These are phyloP conservation scores for Cladosporium colombiae DNA, from an alignment of 2,329 filamentous ascomycete genomes.

Conservation along the genomic window DNA sequence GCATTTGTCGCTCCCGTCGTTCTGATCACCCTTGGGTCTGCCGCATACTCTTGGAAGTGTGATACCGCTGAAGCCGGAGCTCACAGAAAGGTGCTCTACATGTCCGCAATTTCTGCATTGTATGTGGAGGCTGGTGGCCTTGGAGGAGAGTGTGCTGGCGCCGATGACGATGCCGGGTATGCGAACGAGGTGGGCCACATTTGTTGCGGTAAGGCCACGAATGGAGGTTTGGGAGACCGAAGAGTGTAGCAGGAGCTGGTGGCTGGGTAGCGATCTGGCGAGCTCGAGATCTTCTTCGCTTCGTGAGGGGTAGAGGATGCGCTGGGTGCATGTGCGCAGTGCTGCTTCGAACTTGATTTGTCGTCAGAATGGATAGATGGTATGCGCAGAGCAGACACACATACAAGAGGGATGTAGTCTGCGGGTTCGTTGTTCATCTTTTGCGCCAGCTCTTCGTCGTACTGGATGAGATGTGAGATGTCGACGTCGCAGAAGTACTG, in stretches of 20 bases:
- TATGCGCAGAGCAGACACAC: conserved; percentile 30
- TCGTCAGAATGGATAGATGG: conserved; percentile 28
- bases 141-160: conserved; percentile 93
- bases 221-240: conserved; percentile 89
- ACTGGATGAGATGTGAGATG: conserved; percentile 91
- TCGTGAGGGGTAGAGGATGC: conserved; percentile 83
- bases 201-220: conserved; percentile 86
- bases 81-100: conserved; percentile 67
- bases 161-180: conserved; percentile 98
- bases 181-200: conserved; percentile 90
- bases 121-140: conserved; percentile 82
- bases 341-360: conserved; percentile 78
- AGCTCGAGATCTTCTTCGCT: conserved; percentile 60
- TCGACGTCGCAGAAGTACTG: conserved; percentile 97
- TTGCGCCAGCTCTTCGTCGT: conserved; percentile 92
- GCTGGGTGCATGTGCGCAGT: conserved; percentile 85
- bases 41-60: conserved; percentile 79
- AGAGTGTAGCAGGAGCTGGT: conserved; percentile 93
- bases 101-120: conserved; percentile 86
- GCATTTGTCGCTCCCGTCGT: conserved; percentile 72
- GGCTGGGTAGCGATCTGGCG: conserved; percentile 62
- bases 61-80: conserved; percentile 84
- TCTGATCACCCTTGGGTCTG: conserved; percentile 46
- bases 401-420: conserved; percentile 86
- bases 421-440: conserved; percentile 84